phyloP scores from a whole-genome alignment of 257 asterid species.

The Salvia hispanica region DNA sequence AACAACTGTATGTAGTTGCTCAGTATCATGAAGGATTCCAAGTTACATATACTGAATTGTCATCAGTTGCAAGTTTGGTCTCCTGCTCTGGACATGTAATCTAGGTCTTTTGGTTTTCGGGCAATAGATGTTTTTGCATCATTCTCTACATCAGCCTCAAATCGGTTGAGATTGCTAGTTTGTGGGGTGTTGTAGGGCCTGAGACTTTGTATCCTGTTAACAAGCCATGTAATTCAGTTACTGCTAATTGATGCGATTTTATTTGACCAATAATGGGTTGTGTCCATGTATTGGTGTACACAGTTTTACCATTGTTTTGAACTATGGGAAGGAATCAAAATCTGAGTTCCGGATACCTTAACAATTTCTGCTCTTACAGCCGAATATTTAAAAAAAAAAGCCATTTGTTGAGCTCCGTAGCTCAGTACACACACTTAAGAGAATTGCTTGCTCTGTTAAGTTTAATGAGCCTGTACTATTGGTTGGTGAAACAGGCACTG shows the following conservation, averaged over 20 bases:
- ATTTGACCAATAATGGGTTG: not conserved
- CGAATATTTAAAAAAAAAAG: conserved; percentile 51
- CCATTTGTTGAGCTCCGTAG: conserved; percentile 76
- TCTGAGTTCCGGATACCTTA: conserved; percentile 55
- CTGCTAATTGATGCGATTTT: conserved; percentile 21
- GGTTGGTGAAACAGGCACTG: conserved; percentile 99
- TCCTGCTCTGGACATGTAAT: conserved; percentile 30
- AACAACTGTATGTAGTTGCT: conserved; percentile 91
- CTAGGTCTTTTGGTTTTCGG: conserved; percentile 44
- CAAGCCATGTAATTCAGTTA: conserved; percentile 80
- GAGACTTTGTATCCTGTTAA: conserved; percentile 68
- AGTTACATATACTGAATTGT: conserved; percentile 83
- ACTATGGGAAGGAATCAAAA: conserved; percentile 48
- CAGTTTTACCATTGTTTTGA: conserved; percentile 29
- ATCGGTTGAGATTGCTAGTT: conserved; percentile 68
- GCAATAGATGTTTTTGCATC: conserved; percentile 90
- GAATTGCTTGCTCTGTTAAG: conserved; percentile 81
- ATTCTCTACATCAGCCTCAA: conserved; percentile 61
- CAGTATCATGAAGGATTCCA: conserved; percentile 64
- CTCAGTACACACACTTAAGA: conserved; percentile 82
- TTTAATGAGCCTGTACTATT: conserved; percentile 88
- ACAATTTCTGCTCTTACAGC: conserved; percentile 41
- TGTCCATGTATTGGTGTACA: conserved; percentile 14
- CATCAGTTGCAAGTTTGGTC: too few species aligned
- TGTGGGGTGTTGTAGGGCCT: conserved; percentile 56